A percentile compares a stretch with the other conserved stretches of the same genome.
These are phyloP conservation scores for Aspergillus hiratsukae DNA, from an alignment of 2,329 filamentous ascomycete species.

Conservation along the genomic window DNA sequence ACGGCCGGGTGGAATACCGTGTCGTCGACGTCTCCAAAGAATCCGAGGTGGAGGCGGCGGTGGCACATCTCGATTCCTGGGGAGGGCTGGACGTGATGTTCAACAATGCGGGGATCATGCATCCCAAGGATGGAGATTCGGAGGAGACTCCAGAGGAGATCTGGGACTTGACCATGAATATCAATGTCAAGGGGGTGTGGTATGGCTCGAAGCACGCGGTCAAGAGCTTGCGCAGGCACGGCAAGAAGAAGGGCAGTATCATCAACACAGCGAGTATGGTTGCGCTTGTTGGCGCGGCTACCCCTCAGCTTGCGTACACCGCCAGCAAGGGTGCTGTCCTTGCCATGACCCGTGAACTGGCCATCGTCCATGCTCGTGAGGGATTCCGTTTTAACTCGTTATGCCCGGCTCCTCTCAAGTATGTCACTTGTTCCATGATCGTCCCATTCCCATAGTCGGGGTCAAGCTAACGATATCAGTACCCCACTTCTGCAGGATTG, in stretches of 20 bases:
- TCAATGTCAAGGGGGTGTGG: constrained; percentile 98
- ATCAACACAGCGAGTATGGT: constrained; percentile 93
- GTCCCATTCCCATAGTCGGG: not conserved
- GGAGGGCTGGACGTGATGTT: constrained; percentile 89
- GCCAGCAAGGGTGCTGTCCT: constrained; percentile 90
- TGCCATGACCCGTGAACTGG: constrained; percentile 82
- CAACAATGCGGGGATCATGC: constrained; percentile 98
- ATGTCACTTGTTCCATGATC: constrained; percentile 13
- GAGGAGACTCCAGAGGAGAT: constrained; percentile 81
- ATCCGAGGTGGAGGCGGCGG: constrained; percentile 66
- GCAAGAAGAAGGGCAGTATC: constrained; percentile 73
- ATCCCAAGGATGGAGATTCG: constrained; percentile 73
- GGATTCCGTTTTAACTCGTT: constrained; percentile 85
- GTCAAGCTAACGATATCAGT: constrained; percentile 34
- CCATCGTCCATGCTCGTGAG: constrained; percentile 87
- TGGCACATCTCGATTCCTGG: constrained; percentile 74
- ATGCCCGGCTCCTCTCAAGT: constrained; percentile 86
- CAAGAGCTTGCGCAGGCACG: constrained; percentile 70
- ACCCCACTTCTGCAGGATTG: constrained; percentile 89
- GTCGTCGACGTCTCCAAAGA: constrained; percentile 76
- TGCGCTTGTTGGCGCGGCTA: constrained; percentile 78
- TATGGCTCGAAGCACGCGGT: constrained; percentile 91
- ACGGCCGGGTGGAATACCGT: constrained; percentile 20
- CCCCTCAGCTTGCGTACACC: constrained; percentile 87
- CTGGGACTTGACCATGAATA: constrained; percentile 89